Base-by-base conservation (phyloP, 495 filamentous ascomycete genomes). In the Xylona heveae region DNA sequence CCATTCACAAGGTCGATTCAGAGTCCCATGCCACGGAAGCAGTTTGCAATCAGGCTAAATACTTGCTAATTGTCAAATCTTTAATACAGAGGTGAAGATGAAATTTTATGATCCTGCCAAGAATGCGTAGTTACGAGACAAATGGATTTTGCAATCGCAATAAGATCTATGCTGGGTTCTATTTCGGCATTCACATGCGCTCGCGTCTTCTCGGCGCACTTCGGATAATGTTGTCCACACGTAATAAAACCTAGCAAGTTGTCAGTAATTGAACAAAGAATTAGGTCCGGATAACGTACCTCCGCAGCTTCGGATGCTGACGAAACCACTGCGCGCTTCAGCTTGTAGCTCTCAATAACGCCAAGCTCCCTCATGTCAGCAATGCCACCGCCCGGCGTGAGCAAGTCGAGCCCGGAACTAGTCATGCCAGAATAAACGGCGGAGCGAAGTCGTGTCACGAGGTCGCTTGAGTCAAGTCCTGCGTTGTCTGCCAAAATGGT, bases 401-500 rank as follows among this genome's bases (percentile, higher is more conserved):
- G 59, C 39, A 97, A 57, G 50, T 97, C 88, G 41, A 97, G 49
- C 10, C 88, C 88, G 19, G 84, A 90, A 35, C 69, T 88, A 26
- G 71, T 81, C 73, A 90, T 72, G 34, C 90, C 88, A 38, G 82
- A 72, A 55, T 94, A 93, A 41, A 94, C 81, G 12, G 82, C 81
- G 54, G 84, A 82, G 36, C 85, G 75, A 37, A 97, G 63, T 34
- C 82, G 75, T 4, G 84, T 78, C 14, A 97, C 81, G 14, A 97
- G 67, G 34, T 95, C 88, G 37, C 81, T 83, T 5, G 78, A 88
- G 50, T 97, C 88, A 35, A 94, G 70, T 43, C 88, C 88, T 16
- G 88, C 88, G 42, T 97, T 97, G 56, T 97, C 88, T 8, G 88
- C 90, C 15, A 97, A 71, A 39, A 94, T 95, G 12, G 85, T 97